A percentile compares a stretch with the other conserved stretches of the same genome.
These are phyloP conservation scores for Penicillium desertorum DNA, from an alignment of 495 filamentous ascomycete genomes.

Conservation along the genomic window DNA sequence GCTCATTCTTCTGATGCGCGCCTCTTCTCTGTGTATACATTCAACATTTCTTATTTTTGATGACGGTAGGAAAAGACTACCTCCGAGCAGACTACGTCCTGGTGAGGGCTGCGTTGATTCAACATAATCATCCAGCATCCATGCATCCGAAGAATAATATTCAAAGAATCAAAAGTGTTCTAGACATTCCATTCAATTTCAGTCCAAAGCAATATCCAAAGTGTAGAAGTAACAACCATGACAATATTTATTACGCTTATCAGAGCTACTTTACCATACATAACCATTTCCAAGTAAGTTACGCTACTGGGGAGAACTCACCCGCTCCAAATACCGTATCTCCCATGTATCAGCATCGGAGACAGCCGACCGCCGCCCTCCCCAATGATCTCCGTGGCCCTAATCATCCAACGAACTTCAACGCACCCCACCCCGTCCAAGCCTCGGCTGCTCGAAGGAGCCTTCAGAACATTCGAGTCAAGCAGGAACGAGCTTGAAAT, in stretches of 20 bases:
- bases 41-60: conserved; percentile 31
- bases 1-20: conserved; percentile 13
- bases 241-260: neutral
- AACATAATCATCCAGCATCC: conserved; percentile 17
- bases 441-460: too few relatives aligned
- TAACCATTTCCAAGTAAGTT: conserved; percentile 4
- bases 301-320: neutral
- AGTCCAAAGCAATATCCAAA: neutral
- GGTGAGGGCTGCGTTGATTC: conserved; percentile 14
- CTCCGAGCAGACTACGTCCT: neutral
- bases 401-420: neutral
- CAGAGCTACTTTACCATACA: conserved; percentile 2
- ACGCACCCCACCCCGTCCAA: too few relatives aligned
- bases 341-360: conserved; percentile 18
- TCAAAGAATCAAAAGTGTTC: neutral
- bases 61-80: conserved; percentile 15
- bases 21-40: conserved; percentile 31
- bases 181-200: neutral
- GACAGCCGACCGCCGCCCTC: conserved; percentile 26
- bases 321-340: conserved; percentile 9
- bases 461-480: neutral
- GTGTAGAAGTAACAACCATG: neutral
- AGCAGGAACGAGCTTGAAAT: neutral
- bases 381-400: neutral
- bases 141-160: conserved; percentile 1